Evolutionary conservation across 805 yeast species (phyloP), one percentile per base, ranked within the genome.

Genomic region (Lachancea cidri): DNA sequence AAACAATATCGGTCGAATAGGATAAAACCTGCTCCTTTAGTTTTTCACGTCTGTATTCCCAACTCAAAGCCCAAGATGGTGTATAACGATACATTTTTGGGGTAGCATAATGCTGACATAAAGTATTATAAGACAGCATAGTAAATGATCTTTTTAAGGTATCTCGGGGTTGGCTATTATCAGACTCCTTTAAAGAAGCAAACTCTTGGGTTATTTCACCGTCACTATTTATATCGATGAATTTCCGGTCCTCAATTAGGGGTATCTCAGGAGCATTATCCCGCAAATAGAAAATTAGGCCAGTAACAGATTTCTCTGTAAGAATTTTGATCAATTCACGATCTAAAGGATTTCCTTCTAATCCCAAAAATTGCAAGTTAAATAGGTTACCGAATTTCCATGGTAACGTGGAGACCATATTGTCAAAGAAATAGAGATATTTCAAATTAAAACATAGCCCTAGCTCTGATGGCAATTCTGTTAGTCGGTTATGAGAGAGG

Each of bases 61-160:
- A 91, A 39, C 80, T 78, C 47, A 93, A 73, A 2, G 98, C 99
- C 98, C 98, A 93, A 2, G 95, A 79, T 17, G 98, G 98, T 1
- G 98, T 88, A 60, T 86, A 91, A 55, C 85, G 91, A 64, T 86
- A 93, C 83, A 91, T 74, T 60, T 80, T 83, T 16, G 93, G 76
- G 3, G 96, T 87, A 2, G 98, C 97, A 67, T 91, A 91, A 61
- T 85, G 93, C 60, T 91, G 98, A 64, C 98, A 93, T 60, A 93
- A 71, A 2, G 94, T 86, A 66, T 93, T 93, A 68, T 88, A 91
- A 29, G 88, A 79, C 75, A 87, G 73, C 35, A 89, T 67, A 1
- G 96, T 83, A 62, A 93, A 88, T 29, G 67, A 66, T 40, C 64
- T 64, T 33, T 61, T 64, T 7, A 42, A 38, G 27, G 58, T 38